phyloP scores from a whole-genome alignment of 768 basidiomycete species.

The Russula virescens region DNA sequence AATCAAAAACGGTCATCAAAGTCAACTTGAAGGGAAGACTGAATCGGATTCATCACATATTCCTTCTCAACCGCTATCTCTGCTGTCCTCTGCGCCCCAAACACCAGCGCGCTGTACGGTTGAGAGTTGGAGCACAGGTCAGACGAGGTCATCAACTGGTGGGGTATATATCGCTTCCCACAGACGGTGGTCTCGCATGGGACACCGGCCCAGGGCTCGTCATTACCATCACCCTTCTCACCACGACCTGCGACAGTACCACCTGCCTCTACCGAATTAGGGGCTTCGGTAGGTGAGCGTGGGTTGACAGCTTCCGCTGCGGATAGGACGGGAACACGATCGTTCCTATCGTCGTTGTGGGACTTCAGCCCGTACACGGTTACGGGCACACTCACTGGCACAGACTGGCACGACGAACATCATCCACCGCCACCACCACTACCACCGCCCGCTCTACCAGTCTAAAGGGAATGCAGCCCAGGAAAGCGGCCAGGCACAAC shows the following conservation, averaged over 20 bases:
- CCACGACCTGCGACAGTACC: constrained; percentile 1
- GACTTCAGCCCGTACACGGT: no score
- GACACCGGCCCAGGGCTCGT: constrained; percentile 30
- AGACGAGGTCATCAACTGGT: constrained; percentile 61
- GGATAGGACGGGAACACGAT: no score
- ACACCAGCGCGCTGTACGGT: constrained; percentile 28
- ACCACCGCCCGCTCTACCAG: not conserved
- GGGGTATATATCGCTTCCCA: constrained; percentile 76
- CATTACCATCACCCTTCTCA: not conserved
- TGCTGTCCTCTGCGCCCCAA: not conserved
- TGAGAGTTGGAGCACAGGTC: constrained; percentile 36
- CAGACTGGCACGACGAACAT: constrained; percentile 2
- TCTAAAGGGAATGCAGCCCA: not conserved
- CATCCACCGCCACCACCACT: no score
- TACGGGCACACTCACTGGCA: not conserved
- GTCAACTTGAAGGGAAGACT: not conserved
- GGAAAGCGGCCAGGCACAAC: no score
- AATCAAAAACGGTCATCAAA: not conserved
- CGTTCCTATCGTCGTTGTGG: no score
- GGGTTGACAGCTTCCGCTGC: no score
- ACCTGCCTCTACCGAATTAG: no score
- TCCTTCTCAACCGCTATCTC: no score
- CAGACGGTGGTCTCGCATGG: no score
- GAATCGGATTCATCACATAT: not conserved
- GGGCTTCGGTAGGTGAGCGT: no score